Evolutionary conservation across 768 basidiomycete species (phyloP), one percentile per base, ranked within the genome.

Genomic region (Rhizopogon vesiculosus): DNA sequence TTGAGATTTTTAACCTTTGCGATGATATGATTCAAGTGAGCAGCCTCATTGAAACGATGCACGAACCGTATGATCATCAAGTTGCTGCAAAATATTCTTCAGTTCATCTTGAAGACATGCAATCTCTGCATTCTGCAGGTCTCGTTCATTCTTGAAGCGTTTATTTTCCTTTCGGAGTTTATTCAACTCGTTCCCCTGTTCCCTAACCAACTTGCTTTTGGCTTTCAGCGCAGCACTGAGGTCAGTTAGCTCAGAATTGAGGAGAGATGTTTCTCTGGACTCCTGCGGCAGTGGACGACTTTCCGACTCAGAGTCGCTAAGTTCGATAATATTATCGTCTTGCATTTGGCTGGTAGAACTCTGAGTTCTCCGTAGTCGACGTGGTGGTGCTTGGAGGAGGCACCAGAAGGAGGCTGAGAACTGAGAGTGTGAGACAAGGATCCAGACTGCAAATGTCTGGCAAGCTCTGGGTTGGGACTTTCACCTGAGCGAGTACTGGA

Each of bases 81-180:
- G 25, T 12, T 53, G 31, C 12, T n/a, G 39, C 10, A 41, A 6
- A 12, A 53, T 25, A 22, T 43, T 40, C 18, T 56, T 56, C 29
- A 56, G 6, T n/a, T 29, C 22, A 8, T 41, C 42, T 35, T 56
- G 55, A 39, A 56, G 52, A 19, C 52, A 12, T 31, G 42, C 51
- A 9, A 54, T 56, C 9, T 43, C 42, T 18, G 38, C 41, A 15
- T 28, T 55, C 52, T 54, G 55, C 3, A 33, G 1, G 13, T 54
- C 22, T 28, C 42, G 44, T 12, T 56, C 33, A 8, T 19, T 42
- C 35, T 19, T 45, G 15, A 56, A 4, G 6, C 29, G 16, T 19
- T 22, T 28, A 16, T 57, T 57, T 18, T 57, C 39, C 44, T 33
- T 35, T 13, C 41, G 42, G 16, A 45, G 28, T 31, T 54, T 42